Evolutionary conservation across 345 rosid species (phyloP).

Genomic region (Populus alba): DNA sequence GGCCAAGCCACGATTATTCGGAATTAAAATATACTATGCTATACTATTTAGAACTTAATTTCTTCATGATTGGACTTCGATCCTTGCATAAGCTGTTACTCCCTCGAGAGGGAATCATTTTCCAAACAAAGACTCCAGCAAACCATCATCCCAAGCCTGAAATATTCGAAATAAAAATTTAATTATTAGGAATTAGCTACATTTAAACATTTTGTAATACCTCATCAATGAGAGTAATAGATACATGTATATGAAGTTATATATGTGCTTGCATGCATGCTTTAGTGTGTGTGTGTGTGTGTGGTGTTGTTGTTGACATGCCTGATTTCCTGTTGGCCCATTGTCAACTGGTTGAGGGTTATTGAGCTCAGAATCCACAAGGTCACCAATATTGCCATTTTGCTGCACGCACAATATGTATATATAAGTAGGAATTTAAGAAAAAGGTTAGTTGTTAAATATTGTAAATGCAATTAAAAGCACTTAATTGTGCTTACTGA

Average conservation of each 20-base stretch:
- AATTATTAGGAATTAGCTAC: neutral
- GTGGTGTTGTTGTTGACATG: neutral
- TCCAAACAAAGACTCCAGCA: constrained; percentile 12
- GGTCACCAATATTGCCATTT: neutral
- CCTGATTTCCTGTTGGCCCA: constrained; percentile 1
- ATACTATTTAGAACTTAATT: neutral
- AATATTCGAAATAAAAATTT: neutral
- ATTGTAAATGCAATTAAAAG: no score
- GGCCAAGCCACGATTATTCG: neutral
- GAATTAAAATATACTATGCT: no score
- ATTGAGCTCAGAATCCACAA: neutral
- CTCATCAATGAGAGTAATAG: no score
- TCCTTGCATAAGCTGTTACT: neutral
- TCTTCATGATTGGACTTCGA: neutral
- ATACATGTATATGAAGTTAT: no score
- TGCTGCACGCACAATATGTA: neutral
- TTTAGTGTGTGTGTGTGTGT: neutral
- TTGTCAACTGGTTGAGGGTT: neutral
- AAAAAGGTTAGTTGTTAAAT: neutral
- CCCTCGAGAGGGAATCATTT: neutral
- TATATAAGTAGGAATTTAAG: no score
- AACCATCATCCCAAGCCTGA: constrained; percentile 25
- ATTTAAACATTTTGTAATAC: no score
- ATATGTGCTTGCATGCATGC: no score
- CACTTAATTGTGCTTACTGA: no score